phyloP scores from a whole-genome alignment of 78 protist species.

The Anaeramoeba flamelloides region DNA sequence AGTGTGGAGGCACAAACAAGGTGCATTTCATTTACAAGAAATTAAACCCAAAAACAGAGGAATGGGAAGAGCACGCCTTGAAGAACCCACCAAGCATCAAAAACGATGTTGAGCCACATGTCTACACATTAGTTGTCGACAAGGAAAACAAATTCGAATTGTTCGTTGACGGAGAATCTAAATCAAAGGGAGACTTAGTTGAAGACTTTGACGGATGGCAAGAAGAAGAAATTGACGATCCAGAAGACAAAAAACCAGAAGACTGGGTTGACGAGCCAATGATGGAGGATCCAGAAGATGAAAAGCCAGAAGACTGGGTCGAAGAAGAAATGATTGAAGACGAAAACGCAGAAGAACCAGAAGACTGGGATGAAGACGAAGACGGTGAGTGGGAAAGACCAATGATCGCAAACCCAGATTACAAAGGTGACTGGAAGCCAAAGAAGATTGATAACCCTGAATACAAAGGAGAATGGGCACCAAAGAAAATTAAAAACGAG shows the following conservation, averaged over 20 bases:
- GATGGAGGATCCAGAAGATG: constrained; percentile 5
- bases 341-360: constrained; percentile 7
- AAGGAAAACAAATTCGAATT: too few relatives aligned
- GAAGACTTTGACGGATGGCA: neutral
- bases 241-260: constrained; percentile 10
- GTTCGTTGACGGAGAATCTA: constrained; percentile 2
- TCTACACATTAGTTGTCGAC: too few relatives aligned
- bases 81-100: neutral
- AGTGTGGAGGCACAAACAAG: constrained; percentile 5
- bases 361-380: constrained; percentile 32
- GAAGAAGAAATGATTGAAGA: constrained; percentile 2
- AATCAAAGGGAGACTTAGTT: neutral
- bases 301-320: constrained; percentile 7
- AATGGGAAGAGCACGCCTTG: constrained; percentile 11
- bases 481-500: too few relatives aligned
- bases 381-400: constrained; percentile 23
- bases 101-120: too few relatives aligned
- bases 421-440: constrained; percentile 14
- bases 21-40: constrained; percentile 17
- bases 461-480: too few relatives aligned
- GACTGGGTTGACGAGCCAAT: constrained; percentile 24
- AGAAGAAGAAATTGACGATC: constrained; percentile 10
- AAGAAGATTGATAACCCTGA: neutral
- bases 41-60: constrained; percentile 6
- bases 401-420: constrained; percentile 10